These are phyloP conservation scores for Diaporthe sp. DNA, from an alignment of 2,329 filamentous ascomycete genomes.

Conservation along the genomic window DNA sequence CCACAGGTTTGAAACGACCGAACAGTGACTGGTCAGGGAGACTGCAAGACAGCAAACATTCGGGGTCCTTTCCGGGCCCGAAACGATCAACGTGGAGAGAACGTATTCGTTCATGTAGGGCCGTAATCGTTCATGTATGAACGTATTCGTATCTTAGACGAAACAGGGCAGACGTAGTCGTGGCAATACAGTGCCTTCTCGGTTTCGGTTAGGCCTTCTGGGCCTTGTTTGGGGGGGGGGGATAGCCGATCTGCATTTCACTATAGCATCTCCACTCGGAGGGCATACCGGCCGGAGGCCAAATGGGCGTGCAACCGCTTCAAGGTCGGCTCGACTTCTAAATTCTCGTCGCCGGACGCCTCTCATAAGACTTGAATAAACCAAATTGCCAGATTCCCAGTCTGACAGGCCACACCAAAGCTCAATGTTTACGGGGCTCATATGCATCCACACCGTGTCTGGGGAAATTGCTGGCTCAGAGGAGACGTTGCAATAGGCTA, in stretches of 20 bases:
- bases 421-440: not conserved
- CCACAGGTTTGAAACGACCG: not conserved
- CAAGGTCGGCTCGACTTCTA: not conserved
- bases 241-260: slow-evolving; percentile 2
- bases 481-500: not conserved
- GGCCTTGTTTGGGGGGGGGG: not conserved
- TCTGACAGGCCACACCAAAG: too few species aligned
- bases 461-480: not conserved
- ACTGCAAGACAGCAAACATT: not conserved
- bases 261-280: slow-evolving; percentile 12
- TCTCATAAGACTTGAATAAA: not conserved
- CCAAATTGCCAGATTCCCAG: not conserved
- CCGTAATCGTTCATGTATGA: slow-evolving; percentile 21
- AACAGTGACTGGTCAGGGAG: slow-evolving; percentile 9
- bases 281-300: not conserved
- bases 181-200: not conserved
- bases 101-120: slow-evolving; percentile 33
- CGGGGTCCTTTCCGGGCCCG: slow-evolving; percentile 3
- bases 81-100: not conserved
- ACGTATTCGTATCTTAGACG: slow-evolving; percentile 25
- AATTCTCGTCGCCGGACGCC: not conserved
- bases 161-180: slow-evolving; percentile 7
- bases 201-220: slow-evolving; percentile 5
- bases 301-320: not conserved
- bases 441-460: not conserved